phyloP scores from a whole-genome alignment of 73 alveolate species.

The Uronychia binucleata region DNA sequence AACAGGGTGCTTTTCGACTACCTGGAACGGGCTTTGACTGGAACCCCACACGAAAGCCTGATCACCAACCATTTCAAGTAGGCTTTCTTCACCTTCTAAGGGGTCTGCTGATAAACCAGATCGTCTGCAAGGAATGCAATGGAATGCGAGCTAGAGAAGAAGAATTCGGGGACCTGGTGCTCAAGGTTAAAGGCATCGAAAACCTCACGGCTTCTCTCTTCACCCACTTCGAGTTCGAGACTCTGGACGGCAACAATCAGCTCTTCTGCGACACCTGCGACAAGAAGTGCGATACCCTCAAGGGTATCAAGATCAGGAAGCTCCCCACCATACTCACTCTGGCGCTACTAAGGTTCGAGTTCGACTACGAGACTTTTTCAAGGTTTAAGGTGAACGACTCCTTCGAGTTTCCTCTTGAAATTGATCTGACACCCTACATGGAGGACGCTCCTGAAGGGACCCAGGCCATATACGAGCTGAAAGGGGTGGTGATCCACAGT shows the following conservation, averaged over 20 bases:
- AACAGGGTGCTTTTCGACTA: slow-evolving; percentile 77
- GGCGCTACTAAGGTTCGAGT: slow-evolving; percentile 90
- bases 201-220: slow-evolving; percentile 81
- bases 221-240: slow-evolving; percentile 70
- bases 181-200: slow-evolving; percentile 81
- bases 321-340: slow-evolving; percentile 92
- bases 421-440: slow-evolving; percentile 79
- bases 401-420: slow-evolving; percentile 95
- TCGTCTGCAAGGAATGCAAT: slow-evolving; percentile 83
- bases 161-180: slow-evolving; percentile 80
- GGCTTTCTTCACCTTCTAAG: background rate
- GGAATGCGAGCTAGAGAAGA: slow-evolving; percentile 80
- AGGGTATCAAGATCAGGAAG: slow-evolving; percentile 81
- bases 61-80: slow-evolving; percentile 66
- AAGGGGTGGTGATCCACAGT: slow-evolving; percentile 94
- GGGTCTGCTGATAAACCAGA: slow-evolving; percentile 76
- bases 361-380: slow-evolving; percentile 88
- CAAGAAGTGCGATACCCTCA: slow-evolving; percentile 84
- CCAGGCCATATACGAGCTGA: slow-evolving; percentile 83
- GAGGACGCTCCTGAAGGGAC: slow-evolving; percentile 67
- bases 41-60: slow-evolving; percentile 80
- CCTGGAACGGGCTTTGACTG: slow-evolving; percentile 85
- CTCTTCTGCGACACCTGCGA: slow-evolving; percentile 88
- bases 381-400: slow-evolving; percentile 89
- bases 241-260: slow-evolving; percentile 81